Conservation (phyloP, 345 rosid genomes). For the Dipteronia sinensis region DNA sequence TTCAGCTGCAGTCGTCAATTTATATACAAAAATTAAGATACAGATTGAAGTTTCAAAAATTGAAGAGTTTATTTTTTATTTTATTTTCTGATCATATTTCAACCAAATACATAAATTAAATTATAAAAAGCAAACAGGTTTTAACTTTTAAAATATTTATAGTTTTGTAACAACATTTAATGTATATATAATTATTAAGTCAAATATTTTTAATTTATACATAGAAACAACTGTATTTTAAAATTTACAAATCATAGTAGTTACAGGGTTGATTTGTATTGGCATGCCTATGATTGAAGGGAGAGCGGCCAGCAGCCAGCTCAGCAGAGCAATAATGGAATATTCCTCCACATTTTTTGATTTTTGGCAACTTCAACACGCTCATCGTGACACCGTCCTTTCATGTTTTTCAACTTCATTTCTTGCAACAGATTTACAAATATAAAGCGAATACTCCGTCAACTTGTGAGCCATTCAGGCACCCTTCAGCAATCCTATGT, state of each 20-base stretch:
- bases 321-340: background rate
- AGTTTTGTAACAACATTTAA: no score
- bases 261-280: background rate
- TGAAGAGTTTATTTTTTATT: no score
- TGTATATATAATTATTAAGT: no score
- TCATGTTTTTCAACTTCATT: background rate
- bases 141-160: no score
- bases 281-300: background rate
- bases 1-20: background rate
- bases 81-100: background rate
- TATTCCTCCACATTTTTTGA: constrained; percentile 14
- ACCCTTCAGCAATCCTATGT: constrained; percentile 31
- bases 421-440: no score
- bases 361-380: constrained; percentile 1
- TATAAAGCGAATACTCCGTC: constrained; percentile 31
- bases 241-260: no score
- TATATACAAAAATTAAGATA: no score
- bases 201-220: no score
- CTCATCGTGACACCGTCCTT: no score
- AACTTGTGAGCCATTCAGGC: constrained; percentile 33
- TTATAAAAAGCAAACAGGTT: no score
- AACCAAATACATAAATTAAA: background rate
- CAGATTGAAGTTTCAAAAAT: no score
- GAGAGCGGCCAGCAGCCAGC: background rate
- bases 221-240: no score